phyloP scores from a whole-genome alignment of 495 filamentous ascomycete genomes.

The Diplogelasinospora grovesii region DNA sequence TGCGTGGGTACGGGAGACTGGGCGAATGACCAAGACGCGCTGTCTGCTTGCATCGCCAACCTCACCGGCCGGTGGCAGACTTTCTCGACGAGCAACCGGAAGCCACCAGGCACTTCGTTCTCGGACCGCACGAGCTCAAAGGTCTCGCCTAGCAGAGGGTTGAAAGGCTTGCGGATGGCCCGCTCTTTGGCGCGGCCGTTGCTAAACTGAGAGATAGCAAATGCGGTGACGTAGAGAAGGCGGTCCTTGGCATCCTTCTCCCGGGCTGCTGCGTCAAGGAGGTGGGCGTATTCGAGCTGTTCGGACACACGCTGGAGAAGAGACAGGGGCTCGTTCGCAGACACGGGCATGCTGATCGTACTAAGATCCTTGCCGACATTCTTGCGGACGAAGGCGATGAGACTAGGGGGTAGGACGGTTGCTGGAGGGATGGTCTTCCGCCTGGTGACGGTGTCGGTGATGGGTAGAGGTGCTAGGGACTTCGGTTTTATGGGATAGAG shows the following conservation, averaged over 20 bases:
- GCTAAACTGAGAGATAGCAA: slow-evolving; percentile 79
- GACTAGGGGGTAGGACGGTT: slow-evolving; percentile 72
- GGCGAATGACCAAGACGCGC: slow-evolving; percentile 71
- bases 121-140: slow-evolving; percentile 90
- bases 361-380: slow-evolving; percentile 97
- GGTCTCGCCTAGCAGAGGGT: slow-evolving; percentile 94
- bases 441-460: slow-evolving; percentile 55
- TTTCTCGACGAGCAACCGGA: slow-evolving; percentile 88
- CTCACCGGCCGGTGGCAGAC: slow-evolving; percentile 87
- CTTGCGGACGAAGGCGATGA: slow-evolving; percentile 91
- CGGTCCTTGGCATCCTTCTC: slow-evolving; percentile 56
- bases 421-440: slow-evolving; percentile 64
- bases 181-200: slow-evolving; percentile 77
- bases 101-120: slow-evolving; percentile 57
- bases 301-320: slow-evolving; percentile 82
- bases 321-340: slow-evolving; percentile 88
- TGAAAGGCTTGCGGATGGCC: slow-evolving; percentile 94
- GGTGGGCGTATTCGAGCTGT: slow-evolving; percentile 77
- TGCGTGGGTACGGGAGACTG: slow-evolving; percentile 85
- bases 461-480: slow-evolving; percentile 69
- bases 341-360: slow-evolving; percentile 94
- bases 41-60: slow-evolving; percentile 88
- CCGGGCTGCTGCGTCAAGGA: slow-evolving; percentile 70
- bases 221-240: slow-evolving; percentile 78
- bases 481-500: slow-evolving; percentile 70